A percentile compares a stretch with the other conserved stretches of the same genome.
Evolutionary conservation across 164 flowering plant species (phyloP).

Genomic region (Chimonanthus praecox): DNA sequence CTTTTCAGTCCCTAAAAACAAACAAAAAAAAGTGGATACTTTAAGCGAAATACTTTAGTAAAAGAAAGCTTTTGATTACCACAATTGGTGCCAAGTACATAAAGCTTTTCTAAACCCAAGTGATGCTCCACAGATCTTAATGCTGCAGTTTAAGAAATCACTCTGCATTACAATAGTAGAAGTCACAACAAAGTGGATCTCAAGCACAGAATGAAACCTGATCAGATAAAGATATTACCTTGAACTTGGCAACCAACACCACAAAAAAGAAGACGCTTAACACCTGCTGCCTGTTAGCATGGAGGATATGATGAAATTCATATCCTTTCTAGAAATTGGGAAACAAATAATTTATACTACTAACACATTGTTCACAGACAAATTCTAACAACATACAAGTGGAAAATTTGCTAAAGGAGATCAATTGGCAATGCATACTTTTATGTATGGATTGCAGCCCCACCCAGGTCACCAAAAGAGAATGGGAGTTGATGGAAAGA

Average conservation of each 20-base stretch:
- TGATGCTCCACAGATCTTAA: slow-evolving; percentile 88
- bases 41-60: not conserved
- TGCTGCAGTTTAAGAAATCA: slow-evolving; percentile 90
- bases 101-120: slow-evolving; percentile 90
- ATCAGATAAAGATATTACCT: slow-evolving; percentile 38
- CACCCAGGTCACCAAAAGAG: too few species aligned
- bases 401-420: too few species aligned
- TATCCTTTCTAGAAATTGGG: not conserved
- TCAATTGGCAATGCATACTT: too few species aligned
- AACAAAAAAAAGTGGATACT: not conserved
- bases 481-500: too few species aligned
- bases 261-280: slow-evolving; percentile 94
- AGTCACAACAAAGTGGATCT: slow-evolving; percentile 41
- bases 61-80: slow-evolving; percentile 38
- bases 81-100: slow-evolving; percentile 95
- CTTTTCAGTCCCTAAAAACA: not conserved
- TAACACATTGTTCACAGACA: not conserved
- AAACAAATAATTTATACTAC: not conserved
- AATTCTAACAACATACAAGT: not conserved
- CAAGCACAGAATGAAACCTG: not conserved
- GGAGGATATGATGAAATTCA: not conserved
- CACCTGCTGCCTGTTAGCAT: slow-evolving; percentile 78
- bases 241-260: slow-evolving; percentile 99
- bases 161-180: slow-evolving; percentile 66
- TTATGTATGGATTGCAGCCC: too few species aligned